Percentiles rank a stretch among this genome's conserved stretches.
Evolutionary conservation across 2,329 filamentous ascomycete genomes (phyloP).

Genomic region (Coniochaeta prunicola): DNA sequence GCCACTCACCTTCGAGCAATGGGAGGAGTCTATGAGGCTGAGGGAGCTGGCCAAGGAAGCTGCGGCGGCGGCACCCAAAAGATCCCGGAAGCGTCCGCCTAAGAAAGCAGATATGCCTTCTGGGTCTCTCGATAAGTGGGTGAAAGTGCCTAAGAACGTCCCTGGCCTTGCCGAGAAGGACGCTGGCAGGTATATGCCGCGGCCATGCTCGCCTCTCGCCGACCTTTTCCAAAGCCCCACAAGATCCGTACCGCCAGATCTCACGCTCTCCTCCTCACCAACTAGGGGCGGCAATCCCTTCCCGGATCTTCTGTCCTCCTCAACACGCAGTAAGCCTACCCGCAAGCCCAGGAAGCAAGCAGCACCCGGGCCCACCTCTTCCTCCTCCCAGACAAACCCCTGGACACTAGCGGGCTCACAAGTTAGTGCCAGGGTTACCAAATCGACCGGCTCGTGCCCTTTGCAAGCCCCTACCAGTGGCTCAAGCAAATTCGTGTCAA

Average conservation of each 20-base stretch:
- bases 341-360: slow-evolving; percentile 12
- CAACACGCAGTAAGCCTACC: slow-evolving; percentile 20
- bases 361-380: slow-evolving; percentile 6
- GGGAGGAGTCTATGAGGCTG: slow-evolving; percentile 38
- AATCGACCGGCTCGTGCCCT: slow-evolving; percentile 3
- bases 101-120: slow-evolving; percentile 17
- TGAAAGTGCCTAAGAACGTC: slow-evolving; percentile 17
- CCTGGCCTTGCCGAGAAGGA: neutral
- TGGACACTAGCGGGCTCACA: slow-evolving; percentile 33
- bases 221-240: neutral
- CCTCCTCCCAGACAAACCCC: slow-evolving; percentile 22
- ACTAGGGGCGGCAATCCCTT: neutral
- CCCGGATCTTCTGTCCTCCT: neutral
- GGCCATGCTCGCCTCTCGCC: neutral
- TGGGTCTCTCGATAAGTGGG: slow-evolving; percentile 29
- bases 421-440: slow-evolving; percentile 19
- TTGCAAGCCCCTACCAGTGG: neutral
- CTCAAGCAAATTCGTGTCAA: neutral
- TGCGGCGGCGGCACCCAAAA: slow-evolving; percentile 5
- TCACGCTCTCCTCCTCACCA: neutral
- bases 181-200: neutral
- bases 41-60: slow-evolving; percentile 16
- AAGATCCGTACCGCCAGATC: neutral
- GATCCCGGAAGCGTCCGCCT: slow-evolving; percentile 7
- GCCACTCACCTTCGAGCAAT: slow-evolving; percentile 57